phyloP scores from a whole-genome alignment of 1,284 basidiomycete genomes.

The Phylloporus sp. region DNA sequence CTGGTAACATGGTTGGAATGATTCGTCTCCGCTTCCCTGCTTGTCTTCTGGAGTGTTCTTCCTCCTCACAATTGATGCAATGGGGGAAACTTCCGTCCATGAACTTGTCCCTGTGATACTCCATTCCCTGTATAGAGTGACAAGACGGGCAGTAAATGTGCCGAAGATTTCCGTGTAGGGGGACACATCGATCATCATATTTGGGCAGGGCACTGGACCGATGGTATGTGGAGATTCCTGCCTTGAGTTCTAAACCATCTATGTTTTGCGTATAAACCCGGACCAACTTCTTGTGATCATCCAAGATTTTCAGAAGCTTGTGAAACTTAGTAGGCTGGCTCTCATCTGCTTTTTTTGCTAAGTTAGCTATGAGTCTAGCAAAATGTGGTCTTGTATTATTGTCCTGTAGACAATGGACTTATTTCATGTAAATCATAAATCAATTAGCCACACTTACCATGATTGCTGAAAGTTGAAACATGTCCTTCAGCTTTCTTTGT shows the following conservation, averaged over 20 bases:
- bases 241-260: conserved; percentile 17
- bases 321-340: conserved; percentile 22
- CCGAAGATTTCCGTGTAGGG: conserved; percentile 13
- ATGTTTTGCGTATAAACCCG: conserved; percentile 27
- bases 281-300: conserved; percentile 5
- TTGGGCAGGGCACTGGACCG: background rate
- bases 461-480: conserved; percentile 17
- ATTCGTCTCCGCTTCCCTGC: background rate
- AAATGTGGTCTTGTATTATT: background rate
- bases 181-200: conserved; percentile 5
- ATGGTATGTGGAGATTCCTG: conserved; percentile 19
- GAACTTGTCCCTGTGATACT: background rate
- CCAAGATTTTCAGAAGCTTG: conserved; percentile 14
- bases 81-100: conserved; percentile 1
- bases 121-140: conserved; percentile 8
- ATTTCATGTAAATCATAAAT: no score
- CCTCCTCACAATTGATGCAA: background rate
- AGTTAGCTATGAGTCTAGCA: background rate
- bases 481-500: conserved; percentile 16
- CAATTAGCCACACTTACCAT: background rate
- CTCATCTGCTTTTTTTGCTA: background rate
- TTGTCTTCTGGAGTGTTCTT: background rate
- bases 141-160: conserved; percentile 20
- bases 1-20: conserved; percentile 14
- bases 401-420: conserved; percentile 9